These are phyloP conservation scores for Phytophthora citricola DNA, from an alignment of 352 stramenopile genomes.

Conservation along the genomic window DNA sequence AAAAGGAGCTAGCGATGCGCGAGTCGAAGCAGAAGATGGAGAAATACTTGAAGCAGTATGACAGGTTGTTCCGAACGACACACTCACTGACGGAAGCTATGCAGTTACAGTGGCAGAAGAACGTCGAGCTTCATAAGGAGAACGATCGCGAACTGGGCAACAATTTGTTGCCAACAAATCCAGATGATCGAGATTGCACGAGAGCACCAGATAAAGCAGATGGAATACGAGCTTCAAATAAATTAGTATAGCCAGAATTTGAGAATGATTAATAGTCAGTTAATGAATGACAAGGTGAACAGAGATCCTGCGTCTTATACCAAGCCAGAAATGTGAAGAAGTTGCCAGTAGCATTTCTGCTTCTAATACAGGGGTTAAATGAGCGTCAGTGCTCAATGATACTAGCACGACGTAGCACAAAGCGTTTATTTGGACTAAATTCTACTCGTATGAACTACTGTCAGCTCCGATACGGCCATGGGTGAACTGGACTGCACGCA, in stretches of 20 bases:
- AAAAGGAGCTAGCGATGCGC: conserved; percentile 78
- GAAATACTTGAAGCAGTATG: conserved; percentile 89
- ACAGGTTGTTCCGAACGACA: conserved; percentile 81
- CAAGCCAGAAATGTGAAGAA: neutral
- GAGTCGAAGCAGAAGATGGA: conserved; percentile 91
- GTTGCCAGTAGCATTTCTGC: neutral
- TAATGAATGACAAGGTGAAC: too few species aligned
- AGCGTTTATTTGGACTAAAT: too few species aligned
- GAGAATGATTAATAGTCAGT: too few species aligned
- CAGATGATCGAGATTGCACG: conserved; percentile 66
- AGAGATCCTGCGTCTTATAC: too few species aligned
- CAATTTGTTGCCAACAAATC: conserved; percentile 40
- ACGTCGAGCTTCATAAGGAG: conserved; percentile 82
- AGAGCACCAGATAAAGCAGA: conserved; percentile 42
- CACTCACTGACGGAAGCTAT: conserved; percentile 82
- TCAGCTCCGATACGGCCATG: conserved; percentile 5
- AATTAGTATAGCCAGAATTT: too few species aligned
- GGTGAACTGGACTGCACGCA: conserved; percentile 16
- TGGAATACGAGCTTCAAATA: too few species aligned
- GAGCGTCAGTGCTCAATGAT: neutral
- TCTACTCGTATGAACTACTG: too few species aligned
- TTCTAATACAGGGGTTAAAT: neutral
- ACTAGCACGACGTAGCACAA: too few species aligned
- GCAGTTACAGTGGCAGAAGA: conserved; percentile 84
- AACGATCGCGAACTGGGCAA: conserved; percentile 69